Base-by-base conservation (phyloP, 805 yeast species). In the Starmerella vaccinii region DNA sequence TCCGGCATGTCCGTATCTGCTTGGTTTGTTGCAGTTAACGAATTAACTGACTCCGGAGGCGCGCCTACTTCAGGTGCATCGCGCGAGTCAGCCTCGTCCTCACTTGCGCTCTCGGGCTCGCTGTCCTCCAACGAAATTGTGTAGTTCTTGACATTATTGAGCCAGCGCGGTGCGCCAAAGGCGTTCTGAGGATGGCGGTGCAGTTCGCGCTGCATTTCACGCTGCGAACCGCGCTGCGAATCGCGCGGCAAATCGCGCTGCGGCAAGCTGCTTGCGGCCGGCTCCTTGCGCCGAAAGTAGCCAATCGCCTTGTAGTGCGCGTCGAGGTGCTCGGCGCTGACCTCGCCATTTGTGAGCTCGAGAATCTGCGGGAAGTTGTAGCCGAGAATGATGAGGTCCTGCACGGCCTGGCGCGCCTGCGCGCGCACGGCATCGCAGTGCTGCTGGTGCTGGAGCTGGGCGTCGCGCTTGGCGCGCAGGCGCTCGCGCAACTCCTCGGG, bases 311-410 rank as follows among this genome's bases (percentile, higher is more conserved):
- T 18, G 51, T 44, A 55, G 16, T 54, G 34, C 5, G 16, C 34
- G 16, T 34, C 37, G 9, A 56, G 35, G 13, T 47, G 48, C 52
- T 47, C 50, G 47, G 57, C 29, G 18, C 45, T 10, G 7, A 50
- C 54, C 24, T 30, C 27, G 5, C 45, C 26, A 16, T 24, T 22
- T 19, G 57, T 29, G 19, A 40, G 18, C 26, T 46, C 41, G 13
- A 48, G 43, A n/a, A 63, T 63, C 24, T 63, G 63, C n/a, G 54
- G 50, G 48, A 60, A 59, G 19, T 50, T 37, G 32, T 59, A 54
- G 8, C 67, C 68, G 16, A 64, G 57, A 5, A 55, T 50, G 18
- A 54, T 42, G 29, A 64, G 50, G 21, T 56, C 56, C 15, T 33
- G 30, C 16, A 58, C 45, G 7, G 66, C 64, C 12, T 40, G 38